Conservation (phyloP, 352 stramenopile genomes). For the Phytophthora palmivora region DNA sequence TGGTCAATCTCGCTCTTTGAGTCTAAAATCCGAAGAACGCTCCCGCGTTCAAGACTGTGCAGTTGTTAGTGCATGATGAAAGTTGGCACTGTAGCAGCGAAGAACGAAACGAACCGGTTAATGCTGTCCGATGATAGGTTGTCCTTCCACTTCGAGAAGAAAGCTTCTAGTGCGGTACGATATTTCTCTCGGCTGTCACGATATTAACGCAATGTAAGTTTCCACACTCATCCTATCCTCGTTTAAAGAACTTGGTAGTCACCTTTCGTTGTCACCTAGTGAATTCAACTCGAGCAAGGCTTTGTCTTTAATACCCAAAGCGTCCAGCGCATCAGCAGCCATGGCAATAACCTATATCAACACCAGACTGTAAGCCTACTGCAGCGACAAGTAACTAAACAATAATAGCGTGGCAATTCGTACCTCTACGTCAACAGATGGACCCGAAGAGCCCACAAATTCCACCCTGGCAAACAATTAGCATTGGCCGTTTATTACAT, state of each 20-base stretch:
- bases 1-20: conserved; percentile 84
- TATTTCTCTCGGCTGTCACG: conserved; percentile 66
- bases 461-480: too few relatives aligned
- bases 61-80: conserved; percentile 6
- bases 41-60: conserved; percentile 76
- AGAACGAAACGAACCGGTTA: conserved; percentile 64
- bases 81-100: not conserved
- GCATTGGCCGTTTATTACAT: too few relatives aligned
- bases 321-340: conserved; percentile 63
- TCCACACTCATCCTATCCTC: too few relatives aligned
- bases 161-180: conserved; percentile 65
- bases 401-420: not conserved
- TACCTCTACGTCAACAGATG: conserved; percentile 85
- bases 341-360: conserved; percentile 75
- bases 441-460: conserved; percentile 79
- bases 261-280: conserved; percentile 83
- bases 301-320: conserved; percentile 66
- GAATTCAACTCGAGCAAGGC: conserved; percentile 82
- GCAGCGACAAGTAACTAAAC: not conserved
- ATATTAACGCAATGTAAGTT: conserved; percentile 5
- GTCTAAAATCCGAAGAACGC: conserved; percentile 87
- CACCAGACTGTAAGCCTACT: not conserved
- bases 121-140: conserved; percentile 81
- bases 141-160: conserved; percentile 67
- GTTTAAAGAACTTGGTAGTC: not conserved